Conservation (phyloP, 1,139 yeast species). For the Protomyces lactucae-debilis region DNA sequence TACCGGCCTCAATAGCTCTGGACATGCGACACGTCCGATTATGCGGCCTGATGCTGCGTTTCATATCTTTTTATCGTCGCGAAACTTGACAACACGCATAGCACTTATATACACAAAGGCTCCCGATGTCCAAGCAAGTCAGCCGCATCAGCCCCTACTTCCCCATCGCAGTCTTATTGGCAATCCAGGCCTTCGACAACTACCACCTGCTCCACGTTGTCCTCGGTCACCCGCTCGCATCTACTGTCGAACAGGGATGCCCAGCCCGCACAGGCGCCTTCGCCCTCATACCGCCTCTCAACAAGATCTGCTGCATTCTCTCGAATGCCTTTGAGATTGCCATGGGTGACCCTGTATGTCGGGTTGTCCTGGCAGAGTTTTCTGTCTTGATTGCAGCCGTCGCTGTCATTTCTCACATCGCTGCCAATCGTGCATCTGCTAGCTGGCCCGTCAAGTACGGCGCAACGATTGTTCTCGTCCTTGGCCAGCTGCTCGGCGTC, state of each 20-base stretch:
- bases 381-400: neutral
- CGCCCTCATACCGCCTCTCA: neutral
- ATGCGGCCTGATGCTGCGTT: neutral
- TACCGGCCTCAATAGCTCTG: neutral
- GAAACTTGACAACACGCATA: neutral
- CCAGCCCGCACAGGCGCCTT: neutral
- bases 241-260: neutral
- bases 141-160: slow-evolving; percentile 12
- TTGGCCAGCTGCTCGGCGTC: slow-evolving; percentile 2
- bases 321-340: slow-evolving; percentile 4
- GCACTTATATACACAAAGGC: neutral
- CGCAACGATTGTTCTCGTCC: neutral
- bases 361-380: slow-evolving; percentile 6
- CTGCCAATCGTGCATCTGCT: slow-evolving; percentile 13
- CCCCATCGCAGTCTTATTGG: slow-evolving; percentile 14
- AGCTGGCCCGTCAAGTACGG: slow-evolving; percentile 15
- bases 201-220: slow-evolving; percentile 5
- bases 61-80: neutral
- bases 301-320: neutral
- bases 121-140: slow-evolving; percentile 4
- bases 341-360: slow-evolving; percentile 1
- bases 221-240: neutral
- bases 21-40: too few species aligned
- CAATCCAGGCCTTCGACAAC: slow-evolving; percentile 9
- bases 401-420: slow-evolving; percentile 9